Evolutionary conservation across 495 filamentous ascomycete genomes (phyloP).

Genomic region (Penicillium ochrochloron): DNA sequence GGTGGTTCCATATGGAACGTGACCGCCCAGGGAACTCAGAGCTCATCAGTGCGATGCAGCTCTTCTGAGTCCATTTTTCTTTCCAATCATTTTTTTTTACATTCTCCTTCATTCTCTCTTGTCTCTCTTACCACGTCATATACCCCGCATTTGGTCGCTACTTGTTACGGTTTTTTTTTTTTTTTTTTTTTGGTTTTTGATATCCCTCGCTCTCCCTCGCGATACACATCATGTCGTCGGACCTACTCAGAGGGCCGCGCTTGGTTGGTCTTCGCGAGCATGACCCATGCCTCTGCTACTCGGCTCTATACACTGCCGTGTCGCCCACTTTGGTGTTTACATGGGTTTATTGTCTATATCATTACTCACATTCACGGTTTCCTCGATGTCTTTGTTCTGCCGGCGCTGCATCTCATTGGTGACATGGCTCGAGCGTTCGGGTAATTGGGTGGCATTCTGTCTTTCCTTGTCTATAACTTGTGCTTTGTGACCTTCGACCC

Average conservation of each 20-base stretch:
- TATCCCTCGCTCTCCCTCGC: constrained; percentile 12
- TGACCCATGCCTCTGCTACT: constrained; percentile 13
- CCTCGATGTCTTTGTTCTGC: not conserved
- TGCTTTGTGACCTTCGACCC: not conserved
- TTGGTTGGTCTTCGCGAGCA: constrained; percentile 18
- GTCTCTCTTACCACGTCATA: constrained; percentile 31
- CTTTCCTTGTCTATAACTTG: constrained; percentile 12
- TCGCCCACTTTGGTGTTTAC: constrained; percentile 3
- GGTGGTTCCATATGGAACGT: constrained; percentile 57
- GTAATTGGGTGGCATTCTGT: constrained; percentile 9
- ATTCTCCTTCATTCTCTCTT: constrained; percentile 8
- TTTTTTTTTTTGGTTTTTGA: constrained; percentile 15
- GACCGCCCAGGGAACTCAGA: constrained; percentile 49
- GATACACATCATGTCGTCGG: constrained; percentile 19
- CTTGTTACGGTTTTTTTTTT: constrained; percentile 24
- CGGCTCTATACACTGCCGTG: constrained; percentile 5
- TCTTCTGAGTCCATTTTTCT: constrained; percentile 37
- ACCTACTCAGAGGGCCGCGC: constrained; percentile 10
- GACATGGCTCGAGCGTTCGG: constrained; percentile 5
- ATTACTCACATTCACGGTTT: not conserved
- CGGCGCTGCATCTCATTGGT: constrained; percentile 1
- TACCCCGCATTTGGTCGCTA: constrained; percentile 34
- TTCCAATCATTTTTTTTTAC: constrained; percentile 7
- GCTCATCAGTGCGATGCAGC: constrained; percentile 42
- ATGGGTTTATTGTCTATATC: constrained; percentile 3